These are phyloP conservation scores for Morella rubra DNA, from an alignment of 306 rosid genomes.

Conservation along the genomic window DNA sequence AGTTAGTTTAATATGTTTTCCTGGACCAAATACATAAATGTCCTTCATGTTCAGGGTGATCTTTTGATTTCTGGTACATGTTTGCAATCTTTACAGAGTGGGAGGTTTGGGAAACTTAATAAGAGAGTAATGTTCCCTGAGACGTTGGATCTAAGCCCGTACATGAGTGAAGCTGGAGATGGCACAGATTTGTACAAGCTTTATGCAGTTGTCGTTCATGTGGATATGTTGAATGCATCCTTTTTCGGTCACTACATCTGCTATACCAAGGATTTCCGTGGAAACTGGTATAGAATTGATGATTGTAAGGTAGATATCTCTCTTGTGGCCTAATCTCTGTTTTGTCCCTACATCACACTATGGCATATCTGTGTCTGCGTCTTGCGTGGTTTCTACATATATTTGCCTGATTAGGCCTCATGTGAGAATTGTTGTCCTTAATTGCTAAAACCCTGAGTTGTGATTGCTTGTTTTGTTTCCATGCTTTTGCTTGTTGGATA, in stretches of 20 bases:
- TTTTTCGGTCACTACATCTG: conserved; percentile 95
- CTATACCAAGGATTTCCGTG: conserved; percentile 75
- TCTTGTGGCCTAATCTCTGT: background rate
- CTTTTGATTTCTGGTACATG: background rate
- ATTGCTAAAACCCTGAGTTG: background rate
- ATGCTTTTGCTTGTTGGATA: background rate
- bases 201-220: conserved; percentile 90
- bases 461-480: background rate
- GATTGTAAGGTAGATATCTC: conserved; percentile 74
- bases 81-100: conserved; percentile 63
- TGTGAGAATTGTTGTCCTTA: background rate
- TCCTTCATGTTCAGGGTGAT: conserved; percentile 15
- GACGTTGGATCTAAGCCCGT: conserved; percentile 76
- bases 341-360: background rate
- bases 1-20: conserved; percentile 1
- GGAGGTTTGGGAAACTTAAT: conserved; percentile 93
- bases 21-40: background rate
- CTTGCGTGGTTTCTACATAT: background rate
- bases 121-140: conserved; percentile 90
- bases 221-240: conserved; percentile 96
- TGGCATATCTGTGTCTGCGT: background rate
- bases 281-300: conserved; percentile 82
- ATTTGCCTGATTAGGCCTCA: background rate
- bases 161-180: conserved; percentile 82
- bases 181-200: conserved; percentile 69